Conservation (phyloP, 345 rosid genomes). For the Salix brachista region DNA sequence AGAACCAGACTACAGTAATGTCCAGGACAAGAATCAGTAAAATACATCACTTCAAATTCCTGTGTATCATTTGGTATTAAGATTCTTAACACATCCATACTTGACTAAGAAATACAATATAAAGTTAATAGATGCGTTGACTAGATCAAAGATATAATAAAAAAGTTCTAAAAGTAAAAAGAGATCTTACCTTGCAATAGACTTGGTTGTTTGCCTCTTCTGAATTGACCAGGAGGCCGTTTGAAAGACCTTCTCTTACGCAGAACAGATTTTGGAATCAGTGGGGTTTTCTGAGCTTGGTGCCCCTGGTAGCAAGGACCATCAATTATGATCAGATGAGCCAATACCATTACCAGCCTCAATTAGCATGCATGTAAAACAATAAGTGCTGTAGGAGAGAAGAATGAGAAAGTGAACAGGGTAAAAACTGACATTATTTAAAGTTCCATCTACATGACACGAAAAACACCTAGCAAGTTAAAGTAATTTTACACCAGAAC, state of each 20-base stretch:
- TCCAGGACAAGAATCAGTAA: not conserved
- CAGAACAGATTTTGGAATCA: conserved; percentile 50
- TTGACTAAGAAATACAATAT: not conserved
- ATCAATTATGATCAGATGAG: not conserved
- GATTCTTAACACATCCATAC: not conserved
- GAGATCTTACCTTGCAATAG: conserved; percentile 49
- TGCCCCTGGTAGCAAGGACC: conserved; percentile 43
- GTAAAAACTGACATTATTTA: not conserved
- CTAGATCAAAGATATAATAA: not conserved
- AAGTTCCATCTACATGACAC: not conserved
- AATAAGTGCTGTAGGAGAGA: not conserved
- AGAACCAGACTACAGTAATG: not conserved
- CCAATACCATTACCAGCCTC: not conserved
- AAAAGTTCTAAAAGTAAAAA: not conserved
- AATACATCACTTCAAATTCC: not conserved
- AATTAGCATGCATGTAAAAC: not conserved
- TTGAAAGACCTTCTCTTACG: conserved; percentile 81
- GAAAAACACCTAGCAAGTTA: not conserved
- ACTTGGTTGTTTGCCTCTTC: conserved; percentile 64
- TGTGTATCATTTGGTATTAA: not conserved
- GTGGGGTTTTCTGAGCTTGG: conserved; percentile 55
- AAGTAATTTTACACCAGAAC: not conserved
- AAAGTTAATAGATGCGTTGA: not conserved
- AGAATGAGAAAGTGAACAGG: not conserved
- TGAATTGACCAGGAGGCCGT: conserved; percentile 59